These are phyloP conservation scores for Mucor saturninus DNA, from an alignment of 371 early-diverging fungal genomes.

Conservation along the genomic window DNA sequence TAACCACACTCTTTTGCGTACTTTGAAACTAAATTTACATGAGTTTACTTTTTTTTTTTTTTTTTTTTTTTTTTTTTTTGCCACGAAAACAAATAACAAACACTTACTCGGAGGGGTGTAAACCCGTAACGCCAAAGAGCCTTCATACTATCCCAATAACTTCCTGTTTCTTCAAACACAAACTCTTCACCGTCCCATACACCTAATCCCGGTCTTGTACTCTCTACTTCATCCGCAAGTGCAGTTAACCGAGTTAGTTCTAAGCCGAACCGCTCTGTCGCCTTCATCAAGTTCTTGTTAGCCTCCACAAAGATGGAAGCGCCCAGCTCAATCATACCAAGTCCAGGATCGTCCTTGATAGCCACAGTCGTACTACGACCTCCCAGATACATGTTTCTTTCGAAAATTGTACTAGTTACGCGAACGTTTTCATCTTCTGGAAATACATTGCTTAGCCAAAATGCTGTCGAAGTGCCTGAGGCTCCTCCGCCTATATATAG, in stretches of 20 bases:
- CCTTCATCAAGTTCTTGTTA: slow-evolving; percentile 60
- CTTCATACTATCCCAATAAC: slow-evolving; percentile 51
- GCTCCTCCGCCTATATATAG: slow-evolving; percentile 61
- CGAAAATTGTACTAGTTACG: slow-evolving; percentile 56
- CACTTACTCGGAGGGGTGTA: slow-evolving; percentile 53
- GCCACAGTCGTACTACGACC: slow-evolving; percentile 56
- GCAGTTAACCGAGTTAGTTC: slow-evolving; percentile 30
- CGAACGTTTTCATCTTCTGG: slow-evolving; percentile 29
- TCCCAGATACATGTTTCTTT: slow-evolving; percentile 54
- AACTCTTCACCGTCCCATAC: slow-evolving; percentile 60
- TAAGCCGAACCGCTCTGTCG: slow-evolving; percentile 59
- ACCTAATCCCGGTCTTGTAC: slow-evolving; percentile 33
- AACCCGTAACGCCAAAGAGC: slow-evolving; percentile 57
- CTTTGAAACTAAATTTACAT: slow-evolving; percentile 18
- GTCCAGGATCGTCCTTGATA: slow-evolving; percentile 40
- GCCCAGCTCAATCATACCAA: slow-evolving; percentile 58
- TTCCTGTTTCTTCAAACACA: slow-evolving; percentile 55
- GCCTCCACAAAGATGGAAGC: slow-evolving; percentile 68
- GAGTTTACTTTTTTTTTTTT: background rate
- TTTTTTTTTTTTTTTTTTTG: background rate
- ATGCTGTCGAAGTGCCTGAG: slow-evolving; percentile 66
- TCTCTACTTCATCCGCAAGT: slow-evolving; percentile 2
- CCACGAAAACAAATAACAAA: background rate
- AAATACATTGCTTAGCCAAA: slow-evolving; percentile 55
- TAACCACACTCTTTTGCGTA: slow-evolving; percentile 22